Base-by-base conservation (phyloP, 495 filamentous ascomycete species). In the Penicillium tannophilum region DNA sequence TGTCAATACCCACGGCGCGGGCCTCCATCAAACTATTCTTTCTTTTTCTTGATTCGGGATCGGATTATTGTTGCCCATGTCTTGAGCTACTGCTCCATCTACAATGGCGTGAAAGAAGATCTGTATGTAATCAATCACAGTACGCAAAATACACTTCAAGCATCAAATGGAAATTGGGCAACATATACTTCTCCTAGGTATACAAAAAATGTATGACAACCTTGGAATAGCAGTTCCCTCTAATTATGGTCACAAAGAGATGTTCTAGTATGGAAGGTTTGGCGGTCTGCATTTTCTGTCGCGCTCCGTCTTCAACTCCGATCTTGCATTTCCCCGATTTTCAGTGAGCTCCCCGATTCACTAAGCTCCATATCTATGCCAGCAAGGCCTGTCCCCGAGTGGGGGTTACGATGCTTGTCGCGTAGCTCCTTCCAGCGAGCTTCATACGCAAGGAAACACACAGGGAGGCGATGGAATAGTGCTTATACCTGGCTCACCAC, bases 401-500 rank as follows among this genome's bases (percentile, higher is more conserved):
- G 16, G 39, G 39, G 11, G 5, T 16, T 17, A 41, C 14, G 14
- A 41, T 41, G 16, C 39, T 14, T 41, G 6, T 36, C 33, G 39
- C 14, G 39, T 4, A 5, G 16, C 39, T 17, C 39, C 23, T 49
- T 16, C 6, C 26, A 12, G 26, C 46, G 46, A 33, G 46, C 46
- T 49, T 19, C 46, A 6, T 6, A 16, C 46, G 26, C 46, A 49
- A 30, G 16, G n/a, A 16, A 12, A 16, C 23, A 30, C 16, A 28
- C 7, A n/a, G 26, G 26, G 16, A n/a, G 9, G 26, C 46, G 46
- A 31, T 49, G 46, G 46, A 49, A 30, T 30, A 42, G 52, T 36
- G 72, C 73, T 14, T 74, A 62, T 48, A 76, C 75, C 33, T 78
- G 73, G 76, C 63, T 78, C 35, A 74, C 76, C 7, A 65, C 64